Conservation (phyloP, 805 yeast species). For the Suhomyces pyralidae region DNA sequence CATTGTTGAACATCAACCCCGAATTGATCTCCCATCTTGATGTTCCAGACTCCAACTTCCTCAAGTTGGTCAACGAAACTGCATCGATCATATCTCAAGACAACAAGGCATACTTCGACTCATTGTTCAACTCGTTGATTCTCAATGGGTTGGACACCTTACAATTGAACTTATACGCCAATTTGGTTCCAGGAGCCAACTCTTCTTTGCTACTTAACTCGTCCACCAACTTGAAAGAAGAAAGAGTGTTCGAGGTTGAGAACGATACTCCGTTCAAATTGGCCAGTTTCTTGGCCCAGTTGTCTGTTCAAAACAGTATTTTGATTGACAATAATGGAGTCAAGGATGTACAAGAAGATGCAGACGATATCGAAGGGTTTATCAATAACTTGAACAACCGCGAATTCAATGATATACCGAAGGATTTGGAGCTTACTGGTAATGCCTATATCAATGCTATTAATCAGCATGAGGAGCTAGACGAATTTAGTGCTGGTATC, state of each 20-base stretch:
- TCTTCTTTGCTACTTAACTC: conserved; percentile 8
- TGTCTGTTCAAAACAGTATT: conserved; percentile 61
- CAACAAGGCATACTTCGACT: conserved; percentile 20
- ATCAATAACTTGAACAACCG: conserved; percentile 37
- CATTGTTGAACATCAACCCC: conserved; percentile 49
- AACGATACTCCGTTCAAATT: conserved; percentile 39
- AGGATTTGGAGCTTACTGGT: conserved; percentile 29
- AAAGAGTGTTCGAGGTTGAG: conserved; percentile 14
- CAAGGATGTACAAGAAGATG: conserved; percentile 12
- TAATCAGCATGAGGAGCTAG: conserved; percentile 56
- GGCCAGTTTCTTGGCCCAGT: conserved; percentile 68
- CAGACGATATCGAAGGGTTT: conserved; percentile 23
- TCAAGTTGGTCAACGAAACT: conserved; percentile 46
- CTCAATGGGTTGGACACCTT: conserved; percentile 34
- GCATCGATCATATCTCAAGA: conserved; percentile 37
- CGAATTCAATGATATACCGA: conserved; percentile 6
- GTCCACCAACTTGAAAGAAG: conserved; percentile 10
- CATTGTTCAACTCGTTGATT: conserved; percentile 33
- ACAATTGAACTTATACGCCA: conserved; percentile 27
- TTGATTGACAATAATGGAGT: conserved; percentile 45
- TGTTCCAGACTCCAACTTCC: conserved; percentile 32
- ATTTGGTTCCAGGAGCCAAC: conserved; percentile 19
- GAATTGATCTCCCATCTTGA: conserved; percentile 38
- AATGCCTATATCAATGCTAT: conserved; percentile 36
- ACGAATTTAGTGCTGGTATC: conserved; percentile 85